Evolutionary conservation across 352 stramenopile genomes (phyloP).

Genomic region (Globisporangium canariense): DNA sequence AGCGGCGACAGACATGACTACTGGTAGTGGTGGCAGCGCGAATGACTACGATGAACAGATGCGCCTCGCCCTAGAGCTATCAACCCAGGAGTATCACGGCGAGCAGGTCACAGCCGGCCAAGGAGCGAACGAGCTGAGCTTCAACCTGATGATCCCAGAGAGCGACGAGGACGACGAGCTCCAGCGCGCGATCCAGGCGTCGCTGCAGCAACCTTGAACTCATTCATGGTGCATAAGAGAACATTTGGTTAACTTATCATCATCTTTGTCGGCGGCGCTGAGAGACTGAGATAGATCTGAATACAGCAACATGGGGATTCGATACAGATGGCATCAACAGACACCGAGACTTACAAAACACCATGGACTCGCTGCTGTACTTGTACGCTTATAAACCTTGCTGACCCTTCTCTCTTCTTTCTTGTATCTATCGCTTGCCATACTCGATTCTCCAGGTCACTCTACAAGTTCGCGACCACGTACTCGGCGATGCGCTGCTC

Average conservation of each 20-base stretch:
- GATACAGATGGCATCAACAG: neutral
- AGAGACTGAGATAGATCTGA: neutral
- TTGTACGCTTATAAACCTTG: neutral
- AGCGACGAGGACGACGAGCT: slow-evolving; percentile 75
- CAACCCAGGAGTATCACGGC: slow-evolving; percentile 47
- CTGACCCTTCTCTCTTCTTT: neutral
- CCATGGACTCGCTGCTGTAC: neutral
- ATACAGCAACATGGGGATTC: neutral
- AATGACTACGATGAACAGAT: slow-evolving; percentile 62
- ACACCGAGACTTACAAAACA: neutral
- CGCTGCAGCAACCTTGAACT: slow-evolving; percentile 46
- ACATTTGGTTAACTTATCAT: slow-evolving; percentile 8
- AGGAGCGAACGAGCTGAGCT: neutral
- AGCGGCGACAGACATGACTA: neutral
- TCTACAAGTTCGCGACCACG: slow-evolving; percentile 72
- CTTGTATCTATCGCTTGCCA: slow-evolving; percentile 5
- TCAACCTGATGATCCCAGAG: slow-evolving; percentile 14
- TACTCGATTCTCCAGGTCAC: neutral
- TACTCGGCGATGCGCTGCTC: slow-evolving; percentile 92
- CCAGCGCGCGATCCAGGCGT: slow-evolving; percentile 79
- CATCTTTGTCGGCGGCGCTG: neutral
- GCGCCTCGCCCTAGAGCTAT: slow-evolving; percentile 54
- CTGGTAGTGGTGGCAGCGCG: neutral
- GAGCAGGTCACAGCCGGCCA: slow-evolving; percentile 3
- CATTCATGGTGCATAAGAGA: neutral